Percentiles rank a stretch among this genome's conserved stretches.
Evolutionary conservation across 148 eudicot species (phyloP).

Genomic region (Suaeda aralocaspica): DNA sequence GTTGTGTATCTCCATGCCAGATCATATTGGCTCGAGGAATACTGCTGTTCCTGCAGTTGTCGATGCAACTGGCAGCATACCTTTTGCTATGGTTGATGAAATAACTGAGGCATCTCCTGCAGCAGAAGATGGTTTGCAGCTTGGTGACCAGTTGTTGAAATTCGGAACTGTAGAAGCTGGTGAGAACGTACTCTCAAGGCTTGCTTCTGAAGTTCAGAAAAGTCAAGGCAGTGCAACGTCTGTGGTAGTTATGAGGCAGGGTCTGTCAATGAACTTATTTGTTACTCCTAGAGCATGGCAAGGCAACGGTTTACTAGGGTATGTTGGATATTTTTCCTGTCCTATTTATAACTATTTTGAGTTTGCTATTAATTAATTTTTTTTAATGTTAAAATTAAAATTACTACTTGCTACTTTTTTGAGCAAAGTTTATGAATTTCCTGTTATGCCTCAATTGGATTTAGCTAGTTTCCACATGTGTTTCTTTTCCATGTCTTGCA

Average conservation of each 20-base stretch:
- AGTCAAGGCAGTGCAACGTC: conserved; percentile 50
- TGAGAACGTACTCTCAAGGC: conserved; percentile 55
- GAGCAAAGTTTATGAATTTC: too few relatives aligned
- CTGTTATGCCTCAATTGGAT: too few relatives aligned
- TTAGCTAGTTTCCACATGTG: too few relatives aligned
- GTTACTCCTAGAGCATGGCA: conserved; percentile 88
- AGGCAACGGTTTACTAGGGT: conserved; percentile 92
- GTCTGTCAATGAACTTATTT: conserved; percentile 45
- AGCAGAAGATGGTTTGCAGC: conserved; percentile 94
- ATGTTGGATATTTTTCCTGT: conserved; percentile 24
- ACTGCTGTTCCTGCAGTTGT: conserved; percentile 37
- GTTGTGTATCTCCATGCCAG: conserved; percentile 28
- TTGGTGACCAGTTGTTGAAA: conserved; percentile 87
- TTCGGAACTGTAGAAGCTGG: conserved; percentile 80
- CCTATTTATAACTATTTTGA: neutral
- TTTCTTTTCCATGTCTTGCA: too few relatives aligned
- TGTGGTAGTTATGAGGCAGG: conserved; percentile 70
- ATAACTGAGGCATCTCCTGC: conserved; percentile 89
- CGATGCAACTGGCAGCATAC: conserved; percentile 37
- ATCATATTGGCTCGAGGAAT: conserved; percentile 19
- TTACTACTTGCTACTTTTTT: neutral
- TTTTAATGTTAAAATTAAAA: neutral
- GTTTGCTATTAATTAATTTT: neutral
- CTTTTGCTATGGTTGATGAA: conserved; percentile 92
- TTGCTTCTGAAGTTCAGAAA: conserved; percentile 76